Evolutionary conservation across 306 rosid species (phyloP).

Genomic region (Cucurbita moschata): DNA sequence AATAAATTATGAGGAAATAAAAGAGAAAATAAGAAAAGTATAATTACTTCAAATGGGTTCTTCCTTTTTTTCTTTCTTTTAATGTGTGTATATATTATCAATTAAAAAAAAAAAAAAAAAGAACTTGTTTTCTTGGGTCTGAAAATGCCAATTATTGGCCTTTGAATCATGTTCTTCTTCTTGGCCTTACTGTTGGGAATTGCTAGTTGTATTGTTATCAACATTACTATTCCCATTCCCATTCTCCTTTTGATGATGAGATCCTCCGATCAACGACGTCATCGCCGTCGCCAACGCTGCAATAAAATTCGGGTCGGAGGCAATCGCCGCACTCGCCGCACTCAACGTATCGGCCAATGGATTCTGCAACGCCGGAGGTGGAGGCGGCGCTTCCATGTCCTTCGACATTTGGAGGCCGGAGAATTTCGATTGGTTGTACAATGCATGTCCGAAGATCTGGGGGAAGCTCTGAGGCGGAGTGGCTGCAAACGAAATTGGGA

Average conservation of each 20-base stretch:
- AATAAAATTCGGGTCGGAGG: slow-evolving; percentile 54
- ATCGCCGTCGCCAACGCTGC: slow-evolving; percentile 58
- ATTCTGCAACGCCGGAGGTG: background rate
- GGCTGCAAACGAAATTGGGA: slow-evolving; percentile 30
- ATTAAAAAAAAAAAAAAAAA: background rate
- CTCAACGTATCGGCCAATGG: background rate
- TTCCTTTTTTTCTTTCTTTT: background rate
- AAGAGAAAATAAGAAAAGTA: background rate
- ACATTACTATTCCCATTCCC: slow-evolving; percentile 1
- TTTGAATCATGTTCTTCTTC: slow-evolving; percentile 5
- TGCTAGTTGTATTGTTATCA: slow-evolving; percentile 1
- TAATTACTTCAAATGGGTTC: background rate
- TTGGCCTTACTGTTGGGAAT: background rate
- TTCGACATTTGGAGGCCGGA: slow-evolving; percentile 57
- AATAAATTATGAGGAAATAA: background rate
- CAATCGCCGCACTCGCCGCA: slow-evolving; percentile 14
- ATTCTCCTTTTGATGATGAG: slow-evolving; percentile 20
- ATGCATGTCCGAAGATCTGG: slow-evolving; percentile 38
- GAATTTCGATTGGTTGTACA: slow-evolving; percentile 46
- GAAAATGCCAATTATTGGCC: background rate
- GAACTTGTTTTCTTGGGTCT: background rate
- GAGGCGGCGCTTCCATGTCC: background rate
- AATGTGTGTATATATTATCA: background rate
- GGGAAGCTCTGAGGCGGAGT: slow-evolving; percentile 27
- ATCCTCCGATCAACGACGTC: slow-evolving; percentile 39